Conservation (phyloP, 441 rosid species). For the Daphne laureola region DNA sequence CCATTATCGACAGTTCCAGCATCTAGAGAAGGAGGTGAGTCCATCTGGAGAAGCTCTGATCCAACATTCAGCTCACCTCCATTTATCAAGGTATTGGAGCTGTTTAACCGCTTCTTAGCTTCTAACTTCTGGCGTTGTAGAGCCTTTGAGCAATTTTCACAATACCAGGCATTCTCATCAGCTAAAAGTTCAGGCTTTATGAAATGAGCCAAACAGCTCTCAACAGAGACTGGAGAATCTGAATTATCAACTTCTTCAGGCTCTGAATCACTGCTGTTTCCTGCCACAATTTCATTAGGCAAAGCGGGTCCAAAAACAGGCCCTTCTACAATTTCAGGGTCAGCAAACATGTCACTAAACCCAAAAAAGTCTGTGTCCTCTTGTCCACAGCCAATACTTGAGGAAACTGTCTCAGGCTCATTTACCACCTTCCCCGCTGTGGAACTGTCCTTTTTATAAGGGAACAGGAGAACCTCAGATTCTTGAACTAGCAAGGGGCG, state of each 20-base stretch:
- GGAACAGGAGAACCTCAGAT: conserved; percentile 68
- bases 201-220: conserved; percentile 79
- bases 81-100: conserved; percentile 13
- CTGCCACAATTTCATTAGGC: conserved; percentile 30
- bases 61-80: conserved; percentile 25
- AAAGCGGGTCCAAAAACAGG: conserved; percentile 57
- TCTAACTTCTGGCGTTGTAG: conserved; percentile 32
- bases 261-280: conserved; percentile 73
- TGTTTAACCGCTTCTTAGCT: conserved; percentile 29
- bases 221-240: conserved; percentile 76
- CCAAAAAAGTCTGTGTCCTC: conserved; percentile 66
- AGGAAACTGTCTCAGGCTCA: conserved; percentile 47
- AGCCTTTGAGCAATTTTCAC: conserved; percentile 70
- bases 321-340: conserved; percentile 57
- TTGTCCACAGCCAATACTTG: conserved; percentile 33
- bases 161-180: conserved; percentile 91
- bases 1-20: conserved; percentile 20
- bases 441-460: conserved; percentile 50
- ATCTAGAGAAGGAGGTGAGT: conserved; percentile 15
- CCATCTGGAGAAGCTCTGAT: conserved; percentile 14
- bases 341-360: conserved; percentile 79
- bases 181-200: conserved; percentile 75
- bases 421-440: conserved; percentile 20
- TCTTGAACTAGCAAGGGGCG: conserved; percentile 48
- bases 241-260: conserved; percentile 90